Conservation (phyloP, 768 basidiomycete species). For the Calvatia gigantea region DNA sequence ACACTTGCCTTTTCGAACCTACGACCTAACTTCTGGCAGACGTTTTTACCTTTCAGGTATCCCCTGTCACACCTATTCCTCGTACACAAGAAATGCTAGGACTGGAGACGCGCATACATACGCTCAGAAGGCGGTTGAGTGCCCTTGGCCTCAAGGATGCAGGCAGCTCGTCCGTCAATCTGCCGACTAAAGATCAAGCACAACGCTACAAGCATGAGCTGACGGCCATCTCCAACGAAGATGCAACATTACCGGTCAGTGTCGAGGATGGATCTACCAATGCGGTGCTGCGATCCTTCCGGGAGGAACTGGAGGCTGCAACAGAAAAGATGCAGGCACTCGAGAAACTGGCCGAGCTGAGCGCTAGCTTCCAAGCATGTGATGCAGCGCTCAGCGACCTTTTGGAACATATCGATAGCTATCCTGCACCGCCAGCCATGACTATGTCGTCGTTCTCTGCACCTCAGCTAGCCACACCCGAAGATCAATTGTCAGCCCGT, state of each 20-base stretch:
- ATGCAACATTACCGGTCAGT: constrained; percentile 41
- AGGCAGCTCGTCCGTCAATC: constrained; percentile 41
- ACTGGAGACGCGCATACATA: constrained; percentile 46
- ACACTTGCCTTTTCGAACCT: neutral
- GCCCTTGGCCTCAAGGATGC: constrained; percentile 57
- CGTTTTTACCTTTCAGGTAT: constrained; percentile 49
- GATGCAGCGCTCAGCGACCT: constrained; percentile 82
- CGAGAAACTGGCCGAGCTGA: constrained; percentile 51
- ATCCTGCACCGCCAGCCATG: constrained; percentile 56
- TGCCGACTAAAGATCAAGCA: constrained; percentile 51
- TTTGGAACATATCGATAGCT: constrained; percentile 83
- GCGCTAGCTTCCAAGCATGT: constrained; percentile 46
- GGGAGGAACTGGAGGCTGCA: constrained; percentile 53
- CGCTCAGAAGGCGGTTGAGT: constrained; percentile 56
- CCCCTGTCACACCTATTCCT: constrained; percentile 27
- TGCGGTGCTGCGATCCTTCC: constrained; percentile 60
- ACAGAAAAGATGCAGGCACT: constrained; percentile 47
- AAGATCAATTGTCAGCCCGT: constrained; percentile 64
- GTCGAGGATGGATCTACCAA: constrained; percentile 39
- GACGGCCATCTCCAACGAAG: constrained; percentile 39
- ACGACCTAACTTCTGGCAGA: constrained; percentile 33
- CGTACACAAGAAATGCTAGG: constrained; percentile 39
- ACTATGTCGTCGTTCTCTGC: constrained; percentile 47
- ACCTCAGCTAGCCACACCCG: constrained; percentile 43
- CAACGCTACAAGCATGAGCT: constrained; percentile 47